phyloP scores from a whole-genome alignment of 805 yeast species.

The baker's yeast (Saccharomyces cerevisiae) region DNA sequence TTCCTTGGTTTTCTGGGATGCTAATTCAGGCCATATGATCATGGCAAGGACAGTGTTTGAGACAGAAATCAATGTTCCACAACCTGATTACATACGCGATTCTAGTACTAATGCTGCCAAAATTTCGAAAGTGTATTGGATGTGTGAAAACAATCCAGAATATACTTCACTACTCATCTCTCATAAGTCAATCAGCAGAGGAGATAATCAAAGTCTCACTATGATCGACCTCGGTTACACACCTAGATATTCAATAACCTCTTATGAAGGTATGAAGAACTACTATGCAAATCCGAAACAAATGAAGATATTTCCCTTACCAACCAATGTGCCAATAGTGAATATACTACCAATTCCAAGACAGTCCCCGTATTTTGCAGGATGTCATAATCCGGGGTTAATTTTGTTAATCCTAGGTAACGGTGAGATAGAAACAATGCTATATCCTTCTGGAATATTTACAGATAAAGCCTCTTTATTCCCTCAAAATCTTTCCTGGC shows the following conservation, averaged over 20 bases:
- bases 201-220: constrained; percentile 38
- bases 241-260: constrained; percentile 71
- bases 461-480: constrained; percentile 50
- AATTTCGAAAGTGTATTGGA: constrained; percentile 62
- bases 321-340: constrained; percentile 36
- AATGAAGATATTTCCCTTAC: constrained; percentile 49
- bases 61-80: constrained; percentile 51
- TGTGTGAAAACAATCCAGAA: constrained; percentile 74
- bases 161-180: constrained; percentile 64
- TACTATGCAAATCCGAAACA: constrained; percentile 58
- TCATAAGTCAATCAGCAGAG: constrained; percentile 47
- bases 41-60: constrained; percentile 69
- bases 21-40: constrained; percentile 61
- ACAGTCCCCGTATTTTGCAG: constrained; percentile 68
- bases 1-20: constrained; percentile 88
- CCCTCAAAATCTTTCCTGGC: constrained; percentile 75
- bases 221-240: constrained; percentile 73
- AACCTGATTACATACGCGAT: constrained; percentile 15
- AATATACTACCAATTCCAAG: constrained; percentile 48
- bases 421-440: constrained; percentile 57
- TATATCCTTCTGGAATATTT: constrained; percentile 47
- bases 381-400: constrained; percentile 68
- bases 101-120: constrained; percentile 24
- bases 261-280: constrained; percentile 73
- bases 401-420: constrained; percentile 50